Conservation (phyloP, 805 yeast genomes). For the Blastobotrys peoriensis region DNA sequence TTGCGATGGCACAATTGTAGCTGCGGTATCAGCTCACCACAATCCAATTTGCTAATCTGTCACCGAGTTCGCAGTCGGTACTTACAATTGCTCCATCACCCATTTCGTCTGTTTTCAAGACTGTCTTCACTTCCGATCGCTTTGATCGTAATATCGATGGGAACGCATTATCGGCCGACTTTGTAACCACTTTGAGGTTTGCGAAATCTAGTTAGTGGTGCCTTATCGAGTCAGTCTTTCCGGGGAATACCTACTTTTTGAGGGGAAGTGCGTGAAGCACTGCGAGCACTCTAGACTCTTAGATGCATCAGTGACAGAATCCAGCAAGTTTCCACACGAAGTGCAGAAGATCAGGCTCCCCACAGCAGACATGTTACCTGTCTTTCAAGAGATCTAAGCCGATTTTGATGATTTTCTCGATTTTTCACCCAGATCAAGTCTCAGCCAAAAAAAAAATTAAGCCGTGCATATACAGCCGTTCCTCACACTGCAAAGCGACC, state of each 20-base stretch:
- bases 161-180: constrained; percentile 87
- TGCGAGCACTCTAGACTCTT: constrained; percentile 51
- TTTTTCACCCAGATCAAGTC: background rate
- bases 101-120: constrained; percentile 65
- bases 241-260: constrained; percentile 30
- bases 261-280: constrained; percentile 40
- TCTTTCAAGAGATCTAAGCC: constrained; percentile 2
- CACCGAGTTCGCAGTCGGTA: no score
- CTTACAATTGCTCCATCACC: constrained; percentile 83
- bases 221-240: constrained; percentile 1
- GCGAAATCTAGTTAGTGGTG: constrained; percentile 43
- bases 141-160: constrained; percentile 79
- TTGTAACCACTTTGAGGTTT: constrained; percentile 78
- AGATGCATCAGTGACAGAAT: constrained; percentile 48
- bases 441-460: background rate
- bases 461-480: no score
- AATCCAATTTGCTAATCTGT: background rate
- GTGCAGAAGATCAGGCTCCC: constrained; percentile 93
- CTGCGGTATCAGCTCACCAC: no score
- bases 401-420: background rate
- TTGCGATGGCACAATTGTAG: no score
- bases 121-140: constrained; percentile 85
- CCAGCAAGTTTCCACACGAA: constrained; percentile 86
- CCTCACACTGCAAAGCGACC: no score
- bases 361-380: constrained; percentile 76